Evolutionary conservation across 2,329 filamentous ascomycete species (phyloP).

Genomic region (Sporothrix luriei): DNA sequence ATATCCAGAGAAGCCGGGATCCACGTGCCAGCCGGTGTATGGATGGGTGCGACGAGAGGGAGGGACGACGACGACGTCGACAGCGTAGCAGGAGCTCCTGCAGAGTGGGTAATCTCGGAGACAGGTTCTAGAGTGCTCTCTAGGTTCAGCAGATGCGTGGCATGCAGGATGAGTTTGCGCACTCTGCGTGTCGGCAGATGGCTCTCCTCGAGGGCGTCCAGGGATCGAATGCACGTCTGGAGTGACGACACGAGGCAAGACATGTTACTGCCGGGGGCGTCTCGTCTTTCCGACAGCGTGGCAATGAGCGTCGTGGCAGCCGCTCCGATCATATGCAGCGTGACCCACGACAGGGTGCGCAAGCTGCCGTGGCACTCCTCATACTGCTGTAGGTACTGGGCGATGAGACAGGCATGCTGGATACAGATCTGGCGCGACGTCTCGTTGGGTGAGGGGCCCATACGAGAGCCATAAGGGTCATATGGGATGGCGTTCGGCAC

Average conservation of each 20-base stretch:
- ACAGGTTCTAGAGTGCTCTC: slow-evolving; percentile 8
- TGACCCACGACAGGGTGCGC: slow-evolving; percentile 26
- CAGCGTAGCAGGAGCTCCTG: background rate
- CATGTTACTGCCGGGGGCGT: background rate
- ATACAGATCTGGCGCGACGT: slow-evolving; percentile 28
- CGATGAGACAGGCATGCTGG: slow-evolving; percentile 30
- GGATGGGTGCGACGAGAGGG: background rate
- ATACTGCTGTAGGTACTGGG: slow-evolving; percentile 32
- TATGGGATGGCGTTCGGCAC: too few species aligned
- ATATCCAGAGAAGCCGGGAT: slow-evolving; percentile 7
- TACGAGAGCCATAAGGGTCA: too few species aligned
- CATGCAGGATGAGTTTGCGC: slow-evolving; percentile 26
- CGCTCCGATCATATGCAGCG: slow-evolving; percentile 32
- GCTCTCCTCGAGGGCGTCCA: slow-evolving; percentile 29
- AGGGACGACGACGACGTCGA: background rate
- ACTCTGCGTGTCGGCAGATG: slow-evolving; percentile 27
- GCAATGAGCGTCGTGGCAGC: slow-evolving; percentile 31
- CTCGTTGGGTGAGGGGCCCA: background rate
- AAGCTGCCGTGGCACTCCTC: slow-evolving; percentile 29
- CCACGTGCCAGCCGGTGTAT: slow-evolving; percentile 1
- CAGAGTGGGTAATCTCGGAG: too few species aligned
- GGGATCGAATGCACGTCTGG: slow-evolving; percentile 21
- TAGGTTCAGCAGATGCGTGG: slow-evolving; percentile 21
- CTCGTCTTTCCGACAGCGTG: slow-evolving; percentile 2
- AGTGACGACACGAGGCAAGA: slow-evolving; percentile 3